Evolutionary conservation across 2,329 filamentous ascomycete genomes (phyloP).

Genomic region (Fusarium compactum): DNA sequence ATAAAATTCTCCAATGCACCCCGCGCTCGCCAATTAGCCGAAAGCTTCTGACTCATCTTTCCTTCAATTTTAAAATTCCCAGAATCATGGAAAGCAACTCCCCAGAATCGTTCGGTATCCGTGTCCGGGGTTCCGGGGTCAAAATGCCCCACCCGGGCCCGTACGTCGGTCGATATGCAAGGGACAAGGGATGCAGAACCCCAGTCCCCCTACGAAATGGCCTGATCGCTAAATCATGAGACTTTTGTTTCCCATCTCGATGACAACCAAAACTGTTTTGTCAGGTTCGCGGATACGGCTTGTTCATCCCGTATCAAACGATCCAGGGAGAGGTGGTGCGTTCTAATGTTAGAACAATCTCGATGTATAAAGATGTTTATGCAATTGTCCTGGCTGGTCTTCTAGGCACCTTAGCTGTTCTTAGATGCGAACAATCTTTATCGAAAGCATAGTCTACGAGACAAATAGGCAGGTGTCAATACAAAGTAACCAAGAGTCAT

Average conservation of each 20-base stretch:
- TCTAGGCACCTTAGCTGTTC: not conserved
- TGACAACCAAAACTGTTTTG: not conserved
- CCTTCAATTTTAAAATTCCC: not conserved
- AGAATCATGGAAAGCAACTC: not conserved
- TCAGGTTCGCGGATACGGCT: not conserved
- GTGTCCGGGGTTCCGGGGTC: constrained; percentile 13
- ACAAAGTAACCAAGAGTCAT: too few species aligned
- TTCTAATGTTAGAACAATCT: not conserved
- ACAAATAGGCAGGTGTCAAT: too few species aligned
- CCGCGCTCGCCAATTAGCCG: constrained; percentile 6
- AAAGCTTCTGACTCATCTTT: constrained; percentile 1
- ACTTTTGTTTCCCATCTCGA: constrained; percentile 13
- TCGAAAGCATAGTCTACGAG: too few species aligned
- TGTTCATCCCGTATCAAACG: not conserved
- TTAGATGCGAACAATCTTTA: not conserved
- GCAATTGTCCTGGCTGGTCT: not conserved
- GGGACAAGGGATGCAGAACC: constrained; percentile 26
- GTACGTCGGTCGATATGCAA: constrained; percentile 36
- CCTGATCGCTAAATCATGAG: constrained; percentile 33
- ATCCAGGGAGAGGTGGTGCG: not conserved
- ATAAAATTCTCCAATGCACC: not conserved
- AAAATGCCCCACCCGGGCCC: constrained; percentile 25
- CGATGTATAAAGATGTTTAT: not conserved
- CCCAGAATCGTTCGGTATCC: constrained; percentile 12
- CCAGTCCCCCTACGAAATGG: constrained; percentile 25